A percentile compares a stretch with the other conserved stretches of the same genome.
These are phyloP conservation scores for Fraxinus paxiana DNA, from an alignment of 305 asterid genomes.

Conservation along the genomic window DNA sequence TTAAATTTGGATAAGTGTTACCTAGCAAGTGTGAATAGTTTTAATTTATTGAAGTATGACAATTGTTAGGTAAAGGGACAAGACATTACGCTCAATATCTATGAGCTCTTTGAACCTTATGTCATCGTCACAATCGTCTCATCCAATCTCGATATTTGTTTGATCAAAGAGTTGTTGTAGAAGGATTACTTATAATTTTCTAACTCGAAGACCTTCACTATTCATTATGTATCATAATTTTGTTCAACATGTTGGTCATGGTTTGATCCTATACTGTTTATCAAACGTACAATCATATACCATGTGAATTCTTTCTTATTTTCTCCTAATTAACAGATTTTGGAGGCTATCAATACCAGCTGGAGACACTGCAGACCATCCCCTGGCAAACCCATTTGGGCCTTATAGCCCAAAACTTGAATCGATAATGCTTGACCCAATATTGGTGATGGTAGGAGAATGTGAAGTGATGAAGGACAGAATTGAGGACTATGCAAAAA, in stretches of 20 bases:
- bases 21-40: neutral
- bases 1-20: slow-evolving; percentile 13
- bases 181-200: neutral
- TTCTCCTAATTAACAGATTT: slow-evolving; percentile 33
- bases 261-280: neutral
- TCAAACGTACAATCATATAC: neutral
- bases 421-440: slow-evolving; percentile 38
- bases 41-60: neutral
- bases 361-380: slow-evolving; percentile 48
- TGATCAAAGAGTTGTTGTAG: neutral
- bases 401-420: slow-evolving; percentile 47
- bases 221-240: neutral
- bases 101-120: neutral
- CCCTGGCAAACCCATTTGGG: slow-evolving; percentile 63
- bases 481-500: slow-evolving; percentile 39
- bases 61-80: neutral
- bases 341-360: slow-evolving; percentile 60
- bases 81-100: neutral
- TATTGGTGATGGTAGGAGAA: slow-evolving; percentile 51
- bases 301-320: neutral
- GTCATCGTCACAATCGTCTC: neutral
- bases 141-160: neutral
- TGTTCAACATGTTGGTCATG: neutral
- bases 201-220: neutral
- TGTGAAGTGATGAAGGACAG: slow-evolving; percentile 58